These are phyloP conservation scores for Gracilariopsis chorda DNA, from an alignment of 23 red algal species.

Conservation along the genomic window DNA sequence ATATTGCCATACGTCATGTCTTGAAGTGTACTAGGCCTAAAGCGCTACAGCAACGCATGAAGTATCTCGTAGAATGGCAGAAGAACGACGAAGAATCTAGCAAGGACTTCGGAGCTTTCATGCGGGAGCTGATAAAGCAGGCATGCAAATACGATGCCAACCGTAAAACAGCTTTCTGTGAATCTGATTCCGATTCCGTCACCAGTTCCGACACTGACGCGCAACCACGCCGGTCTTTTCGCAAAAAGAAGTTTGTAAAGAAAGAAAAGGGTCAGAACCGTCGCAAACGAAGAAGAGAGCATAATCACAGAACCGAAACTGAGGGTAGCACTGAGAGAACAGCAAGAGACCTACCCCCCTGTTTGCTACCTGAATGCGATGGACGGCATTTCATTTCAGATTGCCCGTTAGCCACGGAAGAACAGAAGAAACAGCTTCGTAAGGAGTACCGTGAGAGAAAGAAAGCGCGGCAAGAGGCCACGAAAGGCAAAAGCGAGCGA, in stretches of 20 bases:
- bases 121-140: not conserved
- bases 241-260: no score
- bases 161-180: no score
- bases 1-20: not conserved
- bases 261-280: not conserved
- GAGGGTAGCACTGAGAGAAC: not conserved
- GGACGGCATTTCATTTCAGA: not conserved
- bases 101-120: not conserved
- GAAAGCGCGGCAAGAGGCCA: not conserved
- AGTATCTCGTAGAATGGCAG: not conserved
- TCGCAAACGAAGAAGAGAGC: not conserved
- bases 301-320: no score
- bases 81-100: not conserved
- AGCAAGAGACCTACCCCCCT: not conserved
- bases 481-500: not conserved
- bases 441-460: not conserved
- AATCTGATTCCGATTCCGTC: no score
- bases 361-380: not conserved
- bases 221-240: no score
- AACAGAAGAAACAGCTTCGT: not conserved
- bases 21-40: not conserved
- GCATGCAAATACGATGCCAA: no score
- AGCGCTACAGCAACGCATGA: not conserved
- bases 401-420: not conserved
- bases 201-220: no score